These are phyloP conservation scores for Grosmannia huntii DNA, from an alignment of 2,329 filamentous ascomycete genomes.

Conservation along the genomic window DNA sequence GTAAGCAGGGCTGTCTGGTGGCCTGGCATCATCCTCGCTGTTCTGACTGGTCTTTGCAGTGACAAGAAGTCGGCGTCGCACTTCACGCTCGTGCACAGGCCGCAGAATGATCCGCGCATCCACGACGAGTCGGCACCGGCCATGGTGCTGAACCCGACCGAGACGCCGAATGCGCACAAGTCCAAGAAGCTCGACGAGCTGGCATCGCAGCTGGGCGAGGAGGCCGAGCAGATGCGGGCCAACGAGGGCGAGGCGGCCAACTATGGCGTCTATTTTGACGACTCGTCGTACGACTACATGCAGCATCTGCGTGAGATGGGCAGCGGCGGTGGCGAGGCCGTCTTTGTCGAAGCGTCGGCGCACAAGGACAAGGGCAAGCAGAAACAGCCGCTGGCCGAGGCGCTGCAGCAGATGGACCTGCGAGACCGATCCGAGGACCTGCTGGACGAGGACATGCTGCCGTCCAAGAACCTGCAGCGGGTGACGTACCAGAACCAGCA, in stretches of 20 bases:
- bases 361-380: slow-evolving; percentile 65
- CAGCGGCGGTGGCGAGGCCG: slow-evolving; percentile 56
- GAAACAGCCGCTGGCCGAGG: slow-evolving; percentile 73
- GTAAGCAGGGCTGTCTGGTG: slow-evolving; percentile 19
- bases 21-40: neutral
- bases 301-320: slow-evolving; percentile 92
- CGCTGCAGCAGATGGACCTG: slow-evolving; percentile 51
- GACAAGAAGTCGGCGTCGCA: slow-evolving; percentile 88
- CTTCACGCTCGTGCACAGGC: slow-evolving; percentile 88
- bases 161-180: slow-evolving; percentile 32
- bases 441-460: slow-evolving; percentile 62
- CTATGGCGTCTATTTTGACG: slow-evolving; percentile 89
- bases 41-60: slow-evolving; percentile 23
- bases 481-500: slow-evolving; percentile 86
- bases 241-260: slow-evolving; percentile 96
- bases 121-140: slow-evolving; percentile 80
- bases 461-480: slow-evolving; percentile 65
- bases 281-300: slow-evolving; percentile 98
- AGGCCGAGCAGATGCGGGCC: slow-evolving; percentile 52
- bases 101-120: slow-evolving; percentile 94
- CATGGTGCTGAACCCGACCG: slow-evolving; percentile 72
- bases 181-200: slow-evolving; percentile 65
- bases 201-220: slow-evolving; percentile 58
- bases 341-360: slow-evolving; percentile 67
- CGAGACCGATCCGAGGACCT: slow-evolving; percentile 42